phyloP scores from a whole-genome alignment of 2,329 filamentous ascomycete species.

The Ceratocystis smalleyi region DNA sequence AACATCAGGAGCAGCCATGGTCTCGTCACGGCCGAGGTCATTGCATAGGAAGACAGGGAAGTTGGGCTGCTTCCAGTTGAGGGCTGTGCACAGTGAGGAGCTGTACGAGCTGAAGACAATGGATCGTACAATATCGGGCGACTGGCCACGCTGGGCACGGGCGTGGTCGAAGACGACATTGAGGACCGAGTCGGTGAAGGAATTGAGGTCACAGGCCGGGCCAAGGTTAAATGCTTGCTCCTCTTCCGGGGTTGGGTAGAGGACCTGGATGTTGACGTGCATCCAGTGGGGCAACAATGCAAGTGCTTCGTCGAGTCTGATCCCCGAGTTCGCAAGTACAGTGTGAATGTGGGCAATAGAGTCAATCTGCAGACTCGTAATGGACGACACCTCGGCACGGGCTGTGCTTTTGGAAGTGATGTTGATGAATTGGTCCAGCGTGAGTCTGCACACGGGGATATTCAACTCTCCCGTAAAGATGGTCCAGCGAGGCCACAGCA shows the following conservation, averaged over 20 bases:
- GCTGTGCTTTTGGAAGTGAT: constrained; percentile 32
- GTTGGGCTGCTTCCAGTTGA: constrained; percentile 99
- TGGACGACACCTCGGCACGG: constrained; percentile 29
- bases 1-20: constrained; percentile 25
- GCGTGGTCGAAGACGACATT: constrained; percentile 84
- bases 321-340: constrained; percentile 57
- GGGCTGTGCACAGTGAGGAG: constrained; percentile 70
- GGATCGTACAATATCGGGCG: constrained; percentile 61
- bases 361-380: constrained; percentile 33
- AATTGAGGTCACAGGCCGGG: constrained; percentile 68
- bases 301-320: constrained; percentile 66
- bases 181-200: constrained; percentile 69
- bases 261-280: constrained; percentile 79
- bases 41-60: constrained; percentile 95
- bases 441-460: constrained; percentile 66
- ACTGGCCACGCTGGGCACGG: constrained; percentile 45
- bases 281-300: constrained; percentile 59
- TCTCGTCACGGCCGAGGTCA: constrained; percentile 49
- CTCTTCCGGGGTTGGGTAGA: constrained; percentile 67
- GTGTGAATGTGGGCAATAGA: constrained; percentile 53
- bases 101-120: constrained; percentile 94
- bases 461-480: constrained; percentile 61
- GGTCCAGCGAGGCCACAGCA: constrained; percentile 77
- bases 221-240: constrained; percentile 55
- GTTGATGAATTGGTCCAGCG: constrained; percentile 52